Evolutionary conservation across 257 asterid genomes (phyloP).

Genomic region (Apocynum venetum): DNA sequence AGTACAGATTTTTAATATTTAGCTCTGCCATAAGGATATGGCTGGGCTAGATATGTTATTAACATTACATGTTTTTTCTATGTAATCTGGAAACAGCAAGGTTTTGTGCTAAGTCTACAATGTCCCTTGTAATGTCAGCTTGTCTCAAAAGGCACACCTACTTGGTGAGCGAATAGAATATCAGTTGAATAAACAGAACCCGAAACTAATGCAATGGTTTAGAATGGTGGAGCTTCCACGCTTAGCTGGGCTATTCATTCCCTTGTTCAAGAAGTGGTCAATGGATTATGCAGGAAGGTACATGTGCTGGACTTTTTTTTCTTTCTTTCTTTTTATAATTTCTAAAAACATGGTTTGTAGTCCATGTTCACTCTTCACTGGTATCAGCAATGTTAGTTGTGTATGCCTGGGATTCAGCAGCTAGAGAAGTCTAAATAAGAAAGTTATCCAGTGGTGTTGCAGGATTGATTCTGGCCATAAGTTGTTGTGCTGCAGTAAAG

Average conservation of each 20-base stretch:
- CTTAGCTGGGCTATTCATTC: conserved; percentile 51
- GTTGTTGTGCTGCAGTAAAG: conserved; percentile 57
- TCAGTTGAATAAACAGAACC: conserved; percentile 47
- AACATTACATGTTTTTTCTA: background rate
- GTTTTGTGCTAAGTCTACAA: background rate
- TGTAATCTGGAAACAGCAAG: background rate
- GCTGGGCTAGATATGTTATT: background rate
- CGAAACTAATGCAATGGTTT: conserved; percentile 63
- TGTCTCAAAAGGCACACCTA: conserved; percentile 43
- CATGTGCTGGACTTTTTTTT: conserved; percentile 4
- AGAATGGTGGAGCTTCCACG: conserved; percentile 60
- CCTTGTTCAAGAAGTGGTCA: conserved; percentile 81
- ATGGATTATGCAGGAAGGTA: conserved; percentile 81
- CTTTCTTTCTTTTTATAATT: background rate
- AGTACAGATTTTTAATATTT: background rate
- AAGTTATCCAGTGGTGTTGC: conserved; percentile 76
- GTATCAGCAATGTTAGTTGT: background rate
- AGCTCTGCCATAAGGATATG: background rate
- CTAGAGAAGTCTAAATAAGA: conserved; percentile 28
- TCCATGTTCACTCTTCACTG: background rate
- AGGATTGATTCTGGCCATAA: conserved; percentile 66
- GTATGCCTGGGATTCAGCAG: background rate
- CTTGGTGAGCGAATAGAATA: conserved; percentile 51
- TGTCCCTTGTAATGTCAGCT: conserved; percentile 39
- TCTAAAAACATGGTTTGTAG: background rate